Percentiles rank a stretch among this genome's conserved stretches.
These are phyloP conservation scores for Glutinoglossum americanum DNA, from an alignment of 495 filamentous ascomycete genomes.

Conservation along the genomic window DNA sequence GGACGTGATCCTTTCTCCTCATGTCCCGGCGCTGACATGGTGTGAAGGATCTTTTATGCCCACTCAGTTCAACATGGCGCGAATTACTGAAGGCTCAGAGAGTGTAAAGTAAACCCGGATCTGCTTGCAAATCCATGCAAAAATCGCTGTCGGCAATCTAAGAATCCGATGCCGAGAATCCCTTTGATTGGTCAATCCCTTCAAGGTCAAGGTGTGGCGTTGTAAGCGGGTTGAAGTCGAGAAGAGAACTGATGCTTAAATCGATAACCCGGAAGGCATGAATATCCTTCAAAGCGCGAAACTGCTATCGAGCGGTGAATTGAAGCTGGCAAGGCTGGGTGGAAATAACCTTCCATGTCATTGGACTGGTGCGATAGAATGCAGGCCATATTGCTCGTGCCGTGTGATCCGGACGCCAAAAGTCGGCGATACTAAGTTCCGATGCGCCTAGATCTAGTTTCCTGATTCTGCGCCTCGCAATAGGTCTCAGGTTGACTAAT, in stretches of 20 bases:
- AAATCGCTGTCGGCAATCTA: not conserved
- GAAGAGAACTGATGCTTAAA: not conserved
- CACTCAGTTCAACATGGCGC: not conserved
- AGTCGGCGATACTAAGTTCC: not conserved
- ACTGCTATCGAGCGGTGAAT: not conserved
- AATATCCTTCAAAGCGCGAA: not conserved
- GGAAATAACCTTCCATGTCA: not conserved
- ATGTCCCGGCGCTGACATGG: not conserved
- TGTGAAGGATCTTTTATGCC: not conserved
- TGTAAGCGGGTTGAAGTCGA: not conserved
- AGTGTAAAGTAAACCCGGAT: not conserved
- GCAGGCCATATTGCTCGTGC: not conserved
- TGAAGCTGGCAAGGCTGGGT: not conserved
- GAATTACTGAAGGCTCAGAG: not conserved
- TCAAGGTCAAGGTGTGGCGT: too few relatives aligned
- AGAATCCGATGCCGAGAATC: not conserved
- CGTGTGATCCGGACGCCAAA: not conserved
- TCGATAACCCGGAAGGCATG: not conserved
- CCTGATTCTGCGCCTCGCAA: not conserved
- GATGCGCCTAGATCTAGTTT: not conserved
- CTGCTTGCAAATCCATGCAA: not conserved
- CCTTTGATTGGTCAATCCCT: too few relatives aligned
- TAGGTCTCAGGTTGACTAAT: too few relatives aligned
- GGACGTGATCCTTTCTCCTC: not conserved
- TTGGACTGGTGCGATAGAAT: not conserved